Percentiles rank a stretch among this genome's conserved stretches.
phyloP scores from a whole-genome alignment of 179 eudicot genomes.

The Beta macrorhiza region DNA sequence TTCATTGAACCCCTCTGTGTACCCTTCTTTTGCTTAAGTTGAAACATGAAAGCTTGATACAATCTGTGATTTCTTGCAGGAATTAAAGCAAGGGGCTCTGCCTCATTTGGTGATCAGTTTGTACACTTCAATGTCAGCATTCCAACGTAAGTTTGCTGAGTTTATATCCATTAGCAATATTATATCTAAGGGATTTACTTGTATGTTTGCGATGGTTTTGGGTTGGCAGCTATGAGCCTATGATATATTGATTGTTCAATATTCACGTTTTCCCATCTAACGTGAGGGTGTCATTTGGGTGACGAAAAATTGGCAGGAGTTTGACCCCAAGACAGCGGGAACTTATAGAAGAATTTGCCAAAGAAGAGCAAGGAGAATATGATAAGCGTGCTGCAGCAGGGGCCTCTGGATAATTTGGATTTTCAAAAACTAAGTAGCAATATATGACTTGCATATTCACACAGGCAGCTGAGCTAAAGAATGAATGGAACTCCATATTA shows the following conservation, averaged over 20 bases:
- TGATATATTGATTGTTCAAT: neutral
- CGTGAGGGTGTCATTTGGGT: neutral
- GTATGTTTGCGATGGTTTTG: neutral
- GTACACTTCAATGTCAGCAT: slow-evolving; percentile 95
- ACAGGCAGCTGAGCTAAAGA: neutral
- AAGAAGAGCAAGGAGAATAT: slow-evolving; percentile 70
- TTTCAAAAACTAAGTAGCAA: neutral
- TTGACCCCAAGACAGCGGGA: slow-evolving; percentile 82
- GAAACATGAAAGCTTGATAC: neutral
- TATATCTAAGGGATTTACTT: neutral
- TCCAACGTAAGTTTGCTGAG: slow-evolving; percentile 57
- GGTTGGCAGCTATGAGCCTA: neutral
- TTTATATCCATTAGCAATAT: neutral
- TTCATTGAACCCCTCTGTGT: neutral
- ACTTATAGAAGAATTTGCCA: slow-evolving; percentile 80
- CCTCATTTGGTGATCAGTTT: slow-evolving; percentile 73
- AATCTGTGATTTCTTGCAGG: slow-evolving; percentile 46
- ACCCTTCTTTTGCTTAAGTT: neutral
- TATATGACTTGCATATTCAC: too few species aligned
- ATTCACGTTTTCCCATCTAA: neutral
- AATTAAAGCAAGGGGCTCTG: slow-evolving; percentile 67
- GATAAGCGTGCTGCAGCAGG: slow-evolving; percentile 69
- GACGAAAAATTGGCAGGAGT: slow-evolving; percentile 40
- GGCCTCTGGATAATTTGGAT: slow-evolving; percentile 41
- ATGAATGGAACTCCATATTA: neutral